These are phyloP conservation scores for Berberis vulgaris DNA, from an alignment of 164 flowering plant genomes.

Conservation along the genomic window DNA sequence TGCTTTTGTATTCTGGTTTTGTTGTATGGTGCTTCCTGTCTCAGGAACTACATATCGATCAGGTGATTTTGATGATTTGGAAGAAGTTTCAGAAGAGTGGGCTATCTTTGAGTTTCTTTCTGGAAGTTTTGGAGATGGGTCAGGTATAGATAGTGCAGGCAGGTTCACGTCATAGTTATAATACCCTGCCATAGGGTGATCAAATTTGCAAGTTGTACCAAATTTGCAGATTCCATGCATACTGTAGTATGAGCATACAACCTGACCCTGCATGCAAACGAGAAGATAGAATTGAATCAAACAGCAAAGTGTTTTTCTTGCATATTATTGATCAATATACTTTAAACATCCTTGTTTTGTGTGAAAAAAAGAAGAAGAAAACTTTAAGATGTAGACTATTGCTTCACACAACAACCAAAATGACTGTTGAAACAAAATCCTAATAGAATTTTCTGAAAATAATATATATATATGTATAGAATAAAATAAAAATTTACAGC, in stretches of 20 bases:
- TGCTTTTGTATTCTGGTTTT: slow-evolving; percentile 8
- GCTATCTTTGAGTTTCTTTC: slow-evolving; percentile 21
- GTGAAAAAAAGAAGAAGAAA: too few relatives aligned
- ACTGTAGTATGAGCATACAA: slow-evolving; percentile 23
- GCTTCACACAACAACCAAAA: too few relatives aligned
- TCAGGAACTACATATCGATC: slow-evolving; percentile 16
- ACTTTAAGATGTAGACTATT: too few relatives aligned
- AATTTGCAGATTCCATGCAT: slow-evolving; percentile 40
- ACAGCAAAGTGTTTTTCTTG: background rate
- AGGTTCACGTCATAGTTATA: slow-evolving; percentile 29
- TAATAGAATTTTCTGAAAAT: too few relatives aligned
- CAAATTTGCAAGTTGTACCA: slow-evolving; percentile 68
- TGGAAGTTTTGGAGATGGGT: slow-evolving; percentile 23
- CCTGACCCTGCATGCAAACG: slow-evolving; percentile 17
- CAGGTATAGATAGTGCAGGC: slow-evolving; percentile 26
- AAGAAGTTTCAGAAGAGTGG: slow-evolving; percentile 18
- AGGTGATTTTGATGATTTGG: slow-evolving; percentile 16
- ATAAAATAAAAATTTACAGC: too few relatives aligned
- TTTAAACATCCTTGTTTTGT: too few relatives aligned
- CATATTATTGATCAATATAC: too few relatives aligned
- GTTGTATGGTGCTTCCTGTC: slow-evolving; percentile 7
- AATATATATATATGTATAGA: too few relatives aligned
- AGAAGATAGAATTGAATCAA: background rate
- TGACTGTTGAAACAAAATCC: too few relatives aligned
- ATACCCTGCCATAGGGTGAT: slow-evolving; percentile 49